A percentile compares a stretch with the other conserved stretches of the same genome.
These are phyloP conservation scores for Batrachochytrium dendrobatidis DNA, from an alignment of 371 early-diverging fungal species.

Conservation along the genomic window DNA sequence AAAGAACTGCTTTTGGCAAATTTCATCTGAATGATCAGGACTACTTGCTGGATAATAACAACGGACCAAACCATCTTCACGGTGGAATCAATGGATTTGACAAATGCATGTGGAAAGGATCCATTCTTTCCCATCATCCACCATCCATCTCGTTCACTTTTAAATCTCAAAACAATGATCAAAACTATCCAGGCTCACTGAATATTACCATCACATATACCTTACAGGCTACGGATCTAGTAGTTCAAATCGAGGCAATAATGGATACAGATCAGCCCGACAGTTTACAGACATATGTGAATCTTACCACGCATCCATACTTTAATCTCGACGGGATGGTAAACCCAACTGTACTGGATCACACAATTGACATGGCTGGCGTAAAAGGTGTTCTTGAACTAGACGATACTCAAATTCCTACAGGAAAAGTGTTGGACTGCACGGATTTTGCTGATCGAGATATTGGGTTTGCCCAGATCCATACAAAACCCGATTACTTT, in stretches of 20 bases:
- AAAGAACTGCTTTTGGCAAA: constrained; percentile 38
- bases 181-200: constrained; percentile 46
- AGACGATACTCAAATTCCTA: constrained; percentile 53
- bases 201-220: constrained; percentile 30
- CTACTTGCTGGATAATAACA: constrained; percentile 39
- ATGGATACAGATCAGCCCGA: constrained; percentile 12
- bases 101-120: constrained; percentile 25
- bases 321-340: constrained; percentile 52
- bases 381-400: constrained; percentile 36
- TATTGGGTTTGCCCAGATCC: background rate
- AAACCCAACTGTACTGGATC: constrained; percentile 38
- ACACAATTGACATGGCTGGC: constrained; percentile 43
- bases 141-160: constrained; percentile 18
- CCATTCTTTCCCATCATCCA: constrained; percentile 13
- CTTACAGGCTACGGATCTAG: constrained; percentile 19
- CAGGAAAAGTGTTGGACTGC: constrained; percentile 50
- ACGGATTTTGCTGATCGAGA: too few relatives aligned
- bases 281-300: constrained; percentile 34
- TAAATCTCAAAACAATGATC: constrained; percentile 33
- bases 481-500: background rate
- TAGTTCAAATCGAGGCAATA: constrained; percentile 29
- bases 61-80: constrained; percentile 46
- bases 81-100: constrained; percentile 42
- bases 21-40: constrained; percentile 30
- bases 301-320: constrained; percentile 51